Evolutionary conservation across 257 asterid species (phyloP).

Genomic region (Plantago elongata): DNA sequence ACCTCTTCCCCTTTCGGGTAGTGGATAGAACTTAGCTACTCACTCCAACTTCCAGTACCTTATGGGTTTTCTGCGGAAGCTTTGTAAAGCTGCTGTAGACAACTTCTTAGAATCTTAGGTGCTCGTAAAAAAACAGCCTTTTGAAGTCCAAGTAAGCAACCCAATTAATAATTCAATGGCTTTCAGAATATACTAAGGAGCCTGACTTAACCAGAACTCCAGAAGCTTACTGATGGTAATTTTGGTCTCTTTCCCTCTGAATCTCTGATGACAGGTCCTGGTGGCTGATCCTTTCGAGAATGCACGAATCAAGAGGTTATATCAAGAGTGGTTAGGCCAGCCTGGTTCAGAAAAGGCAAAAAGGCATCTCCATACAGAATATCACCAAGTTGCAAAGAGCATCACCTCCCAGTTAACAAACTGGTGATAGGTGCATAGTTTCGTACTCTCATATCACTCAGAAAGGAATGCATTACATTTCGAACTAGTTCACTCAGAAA

Average conservation of each 20-base stretch:
- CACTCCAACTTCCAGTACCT: no score
- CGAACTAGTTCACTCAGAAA: not conserved
- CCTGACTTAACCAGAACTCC: not conserved
- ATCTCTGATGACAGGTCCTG: slow-evolving; percentile 38
- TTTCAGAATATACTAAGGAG: no score
- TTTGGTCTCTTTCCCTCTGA: not conserved
- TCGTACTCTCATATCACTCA: not conserved
- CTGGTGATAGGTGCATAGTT: slow-evolving; percentile 44
- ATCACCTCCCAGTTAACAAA: slow-evolving; percentile 81
- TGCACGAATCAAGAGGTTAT: slow-evolving; percentile 45
- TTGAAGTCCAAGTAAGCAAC: no score
- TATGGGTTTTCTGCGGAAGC: no score
- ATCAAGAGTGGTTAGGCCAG: slow-evolving; percentile 74
- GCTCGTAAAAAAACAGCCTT: no score
- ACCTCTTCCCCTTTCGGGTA: no score
- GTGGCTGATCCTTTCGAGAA: slow-evolving; percentile 62
- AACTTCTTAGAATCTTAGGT: no score
- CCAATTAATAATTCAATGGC: no score
- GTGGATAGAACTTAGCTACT: no score
- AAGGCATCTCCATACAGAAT: slow-evolving; percentile 63
- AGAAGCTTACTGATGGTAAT: not conserved
- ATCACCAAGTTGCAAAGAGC: slow-evolving; percentile 78
- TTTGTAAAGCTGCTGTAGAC: no score
- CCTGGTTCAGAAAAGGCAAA: slow-evolving; percentile 89
- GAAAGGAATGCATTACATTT: not conserved